Percentiles rank a stretch among this genome's conserved stretches.
These are phyloP conservation scores for Hebeloma cylindrosporum DNA, from an alignment of 768 basidiomycete genomes.

Conservation along the genomic window DNA sequence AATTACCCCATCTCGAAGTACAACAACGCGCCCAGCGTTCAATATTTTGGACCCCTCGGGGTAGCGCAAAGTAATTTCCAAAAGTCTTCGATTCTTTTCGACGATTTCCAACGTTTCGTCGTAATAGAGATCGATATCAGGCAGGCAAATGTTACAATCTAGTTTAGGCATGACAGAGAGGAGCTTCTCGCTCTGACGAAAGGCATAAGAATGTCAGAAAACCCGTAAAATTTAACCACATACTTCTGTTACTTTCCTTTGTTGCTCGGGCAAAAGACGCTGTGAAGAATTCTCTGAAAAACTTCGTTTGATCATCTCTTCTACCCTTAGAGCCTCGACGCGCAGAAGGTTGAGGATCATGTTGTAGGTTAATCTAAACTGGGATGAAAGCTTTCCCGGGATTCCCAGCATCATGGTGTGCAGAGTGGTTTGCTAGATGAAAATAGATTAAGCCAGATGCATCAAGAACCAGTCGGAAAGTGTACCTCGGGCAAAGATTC, in stretches of 20 bases:
- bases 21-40: conserved; percentile 72
- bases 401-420: conserved; percentile 92
- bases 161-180: conserved; percentile 64
- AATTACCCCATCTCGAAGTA: conserved; percentile 81
- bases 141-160: conserved; percentile 63
- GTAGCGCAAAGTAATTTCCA: conserved; percentile 58
- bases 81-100: conserved; percentile 57
- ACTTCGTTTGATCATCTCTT: conserved; percentile 99
- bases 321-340: conserved; percentile 93
- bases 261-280: conserved; percentile 87
- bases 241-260: conserved; percentile 84
- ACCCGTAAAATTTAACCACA: conserved; percentile 20
- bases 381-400: conserved; percentile 89
- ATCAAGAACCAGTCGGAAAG: not conserved
- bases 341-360: conserved; percentile 98
- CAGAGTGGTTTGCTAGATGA: conserved; percentile 64
- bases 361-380: conserved; percentile 97
- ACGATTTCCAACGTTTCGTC: conserved; percentile 65
- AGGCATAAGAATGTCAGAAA: conserved; percentile 10
- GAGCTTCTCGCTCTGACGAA: conserved; percentile 64
- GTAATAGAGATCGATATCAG: conserved; percentile 77
- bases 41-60: conserved; percentile 70
- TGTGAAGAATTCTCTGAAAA: conserved; percentile 99
- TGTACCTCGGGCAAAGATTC: conserved; percentile 85
- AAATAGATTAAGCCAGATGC: not conserved